These are phyloP conservation scores for Cardamine chenopodiifolia DNA, from an alignment of 345 rosid species.

Conservation along the genomic window DNA sequence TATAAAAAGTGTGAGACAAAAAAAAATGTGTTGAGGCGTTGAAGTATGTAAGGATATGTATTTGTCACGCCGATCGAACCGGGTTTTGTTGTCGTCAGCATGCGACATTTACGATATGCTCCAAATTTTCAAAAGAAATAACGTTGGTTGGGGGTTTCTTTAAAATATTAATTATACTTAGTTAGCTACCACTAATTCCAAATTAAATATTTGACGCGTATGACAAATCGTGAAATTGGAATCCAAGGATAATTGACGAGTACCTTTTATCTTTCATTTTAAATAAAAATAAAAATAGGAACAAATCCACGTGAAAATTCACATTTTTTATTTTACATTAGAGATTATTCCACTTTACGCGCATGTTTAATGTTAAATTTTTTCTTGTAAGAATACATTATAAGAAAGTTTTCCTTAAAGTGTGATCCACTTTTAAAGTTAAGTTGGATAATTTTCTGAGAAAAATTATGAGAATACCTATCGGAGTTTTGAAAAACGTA, in stretches of 20 bases:
- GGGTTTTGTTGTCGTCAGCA: conserved; percentile 13
- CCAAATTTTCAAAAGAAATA: background rate
- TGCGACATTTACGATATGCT: conserved; percentile 4
- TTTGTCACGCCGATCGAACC: conserved; percentile 23
- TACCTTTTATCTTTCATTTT: background rate
- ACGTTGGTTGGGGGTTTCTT: background rate
- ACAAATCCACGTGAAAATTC: conserved; percentile 16
- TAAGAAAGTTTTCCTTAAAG: too few species aligned
- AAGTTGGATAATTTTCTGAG: too few species aligned
- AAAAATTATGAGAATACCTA: too few species aligned
- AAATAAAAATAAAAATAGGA: background rate
- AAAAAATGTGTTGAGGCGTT: conserved; percentile 9
- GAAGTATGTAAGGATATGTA: conserved; percentile 5
- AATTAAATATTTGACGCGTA: background rate
- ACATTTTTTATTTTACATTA: background rate
- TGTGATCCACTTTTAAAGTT: too few species aligned
- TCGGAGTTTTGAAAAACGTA: too few species aligned
- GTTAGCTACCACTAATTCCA: background rate
- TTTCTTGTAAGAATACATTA: too few species aligned
- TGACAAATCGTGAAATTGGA: conserved; percentile 12
- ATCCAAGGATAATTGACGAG: conserved; percentile 21
- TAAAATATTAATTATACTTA: background rate
- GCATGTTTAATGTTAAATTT: too few species aligned
- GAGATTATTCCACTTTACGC: too few species aligned
- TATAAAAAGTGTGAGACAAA: conserved; percentile 21